Evolutionary conservation across 306 rosid species (phyloP), one percentile per base, ranked within the genome.

Genomic region (Cicer arietinum): DNA sequence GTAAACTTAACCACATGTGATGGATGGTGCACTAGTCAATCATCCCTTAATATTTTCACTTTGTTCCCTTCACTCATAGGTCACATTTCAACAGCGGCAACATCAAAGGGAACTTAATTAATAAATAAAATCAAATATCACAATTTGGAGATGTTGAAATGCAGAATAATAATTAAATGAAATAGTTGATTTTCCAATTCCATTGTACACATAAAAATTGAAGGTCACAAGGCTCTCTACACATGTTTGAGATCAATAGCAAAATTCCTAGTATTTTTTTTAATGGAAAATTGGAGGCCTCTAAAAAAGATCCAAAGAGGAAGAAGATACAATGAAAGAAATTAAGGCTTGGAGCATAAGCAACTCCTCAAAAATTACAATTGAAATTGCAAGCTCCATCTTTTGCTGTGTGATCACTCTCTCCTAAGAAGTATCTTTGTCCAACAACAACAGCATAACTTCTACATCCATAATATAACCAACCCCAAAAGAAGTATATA

Each of bases 291-390:
- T 67, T 78, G 84, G 86, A 79, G 83, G 88, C 84, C 80, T 74
- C 72, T 67, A n/a, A 37, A 71, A 73, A 62, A 73, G 78, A 57
- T 82, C 78, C 86, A 69, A 48, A 53, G 77, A 75, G 75, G 72
- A 73, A 76, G 84, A 80, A 80, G 75, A 80, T 67, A 67, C 79
- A 80, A 84, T 65, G 76, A 74, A 74, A 30, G 5, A 83, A 25
- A 57, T 79, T 54, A 74, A 51, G 60, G 61, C 70, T 54, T 68
- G 87, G 84, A 85, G 86, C 89, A 74, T 30, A 74, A 74, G 88
- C 89, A 88, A 84, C 85, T 63, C 73, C 85, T 71, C 67, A 78
- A 88, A 76, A 84, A 88, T 86, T 84, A 88, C 88, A 90, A 79
- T 88, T 81, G 85, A 78, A 81, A 84, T 77, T 85, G 85, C 89